A percentile compares a stretch with the other conserved stretches of the same genome.
These are phyloP conservation scores for Xylariaceae sp. DNA, from an alignment of 2,329 filamentous ascomycete species.

Conservation along the genomic window DNA sequence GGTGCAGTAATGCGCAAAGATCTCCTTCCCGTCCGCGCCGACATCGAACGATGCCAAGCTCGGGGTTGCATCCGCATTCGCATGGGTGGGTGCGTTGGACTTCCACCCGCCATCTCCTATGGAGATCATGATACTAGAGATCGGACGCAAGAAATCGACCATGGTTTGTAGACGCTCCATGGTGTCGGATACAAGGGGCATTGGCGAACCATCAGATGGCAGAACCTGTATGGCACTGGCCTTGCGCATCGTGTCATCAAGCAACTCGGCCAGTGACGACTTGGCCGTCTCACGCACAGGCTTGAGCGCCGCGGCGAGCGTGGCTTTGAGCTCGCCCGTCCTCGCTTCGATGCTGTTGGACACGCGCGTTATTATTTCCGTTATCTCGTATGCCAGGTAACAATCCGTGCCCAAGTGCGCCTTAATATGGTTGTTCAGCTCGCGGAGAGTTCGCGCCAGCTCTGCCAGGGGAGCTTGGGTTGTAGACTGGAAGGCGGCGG, in stretches of 20 bases:
- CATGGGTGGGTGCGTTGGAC: slow-evolving; percentile 43
- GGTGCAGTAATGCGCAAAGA: slow-evolving; percentile 83
- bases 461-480: slow-evolving; percentile 74
- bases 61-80: slow-evolving; percentile 58
- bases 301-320: slow-evolving; percentile 78
- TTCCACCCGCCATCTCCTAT: slow-evolving; percentile 91
- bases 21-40: slow-evolving; percentile 76
- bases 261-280: slow-evolving; percentile 70
- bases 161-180: slow-evolving; percentile 83
- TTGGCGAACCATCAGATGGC: slow-evolving; percentile 70
- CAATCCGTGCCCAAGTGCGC: slow-evolving; percentile 83
- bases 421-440: slow-evolving; percentile 87
- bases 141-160: slow-evolving; percentile 76
- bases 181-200: slow-evolving; percentile 74
- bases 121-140: slow-evolving; percentile 86
- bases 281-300: slow-evolving; percentile 91
- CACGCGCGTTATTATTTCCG: slow-evolving; percentile 78
- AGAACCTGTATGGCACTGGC: slow-evolving; percentile 60
- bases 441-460: slow-evolving; percentile 76
- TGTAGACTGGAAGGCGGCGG: slow-evolving; percentile 68
- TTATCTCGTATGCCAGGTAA: slow-evolving; percentile 90
- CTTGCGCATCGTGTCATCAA: slow-evolving; percentile 75
- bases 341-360: slow-evolving; percentile 73
- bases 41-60: slow-evolving; percentile 78
- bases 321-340: slow-evolving; percentile 78